Evolutionary conservation across 1,284 basidiomycete genomes (phyloP), one percentile per base, ranked within the genome.

Genomic region (Cutaneotrichosporon arboriforme): DNA sequence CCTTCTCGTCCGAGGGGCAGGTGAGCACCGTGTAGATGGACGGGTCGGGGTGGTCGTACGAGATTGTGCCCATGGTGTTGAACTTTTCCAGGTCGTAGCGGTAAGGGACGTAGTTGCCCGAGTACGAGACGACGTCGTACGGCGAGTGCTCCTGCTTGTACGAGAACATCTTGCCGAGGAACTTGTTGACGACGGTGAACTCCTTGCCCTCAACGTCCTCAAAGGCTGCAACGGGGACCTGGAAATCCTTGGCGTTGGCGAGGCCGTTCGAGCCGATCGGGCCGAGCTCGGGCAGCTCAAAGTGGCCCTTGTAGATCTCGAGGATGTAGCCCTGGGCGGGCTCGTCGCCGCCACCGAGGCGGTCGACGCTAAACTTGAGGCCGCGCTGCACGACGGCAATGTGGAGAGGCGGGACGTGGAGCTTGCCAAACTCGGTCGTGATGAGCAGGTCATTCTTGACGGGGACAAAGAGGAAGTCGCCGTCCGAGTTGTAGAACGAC

Each of bases 21-120:
- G 61, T 64, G 45, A 67, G 60, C n/a, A 70, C 68, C n/a, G 57
- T 62, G 49, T 58, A 68, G 61, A 67, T 63, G 17, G 52, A 57
- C 1, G 69, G 70, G 45, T 72, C 69, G 5, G 65, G 62, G 47
- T 72, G 67, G 56, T 73, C 73, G 52, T 80, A 83, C 31, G 81
- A 80, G 61, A 85, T 82, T 49, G 80, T 82, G 31, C 84, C 84
- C 48, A 85, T 81, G 58, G 79, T 79, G 63, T 81, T 76, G 72
- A 86, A 86, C 65, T 83, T 84, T 65, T 79, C 79, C 65, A 85
- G 69, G 23, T 81, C 81, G 64, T 87, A 86, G 68, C 85, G 85
- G 76, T 83, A 85, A 1, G 84, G 84, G 2, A 84, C 78, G 62
- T 86, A 86, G 73, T 84, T 85, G 51, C 83, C 83, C 51, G 81